Evolutionary conservation across 2,329 filamentous ascomycete species (phyloP).

Genomic region (Colletotrichum chlorophyti): DNA sequence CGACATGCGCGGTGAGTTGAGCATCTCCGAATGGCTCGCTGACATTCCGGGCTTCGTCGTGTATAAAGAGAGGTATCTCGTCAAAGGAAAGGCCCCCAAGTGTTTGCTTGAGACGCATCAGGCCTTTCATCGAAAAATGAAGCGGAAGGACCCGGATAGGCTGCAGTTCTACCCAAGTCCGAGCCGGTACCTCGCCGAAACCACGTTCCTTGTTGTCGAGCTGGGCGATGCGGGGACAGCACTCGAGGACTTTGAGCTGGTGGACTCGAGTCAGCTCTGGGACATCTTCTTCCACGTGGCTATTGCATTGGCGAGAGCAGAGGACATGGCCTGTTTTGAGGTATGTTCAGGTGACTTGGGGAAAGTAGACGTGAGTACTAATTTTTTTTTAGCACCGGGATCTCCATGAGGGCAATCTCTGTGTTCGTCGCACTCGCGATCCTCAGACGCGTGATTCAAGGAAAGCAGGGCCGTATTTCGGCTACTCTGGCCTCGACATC

Average conservation of each 20-base stretch:
- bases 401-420: constrained; percentile 70
- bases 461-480: constrained; percentile 50
- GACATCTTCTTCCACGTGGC: constrained; percentile 68
- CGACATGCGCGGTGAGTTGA: constrained; percentile 64
- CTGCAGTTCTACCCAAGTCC: constrained; percentile 69
- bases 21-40: constrained; percentile 69
- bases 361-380: neutral
- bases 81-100: constrained; percentile 61
- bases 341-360: constrained; percentile 41
- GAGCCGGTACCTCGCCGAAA: constrained; percentile 63
- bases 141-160: constrained; percentile 60
- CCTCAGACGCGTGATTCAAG: constrained; percentile 39
- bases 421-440: constrained; percentile 54
- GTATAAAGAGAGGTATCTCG: constrained; percentile 69
- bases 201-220: constrained; percentile 67
- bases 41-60: constrained; percentile 70
- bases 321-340: constrained; percentile 66
- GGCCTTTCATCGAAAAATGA: constrained; percentile 59
- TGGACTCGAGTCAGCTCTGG: constrained; percentile 61
- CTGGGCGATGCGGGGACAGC: constrained; percentile 67
- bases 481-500: constrained; percentile 66
- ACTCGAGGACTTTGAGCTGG: constrained; percentile 63
- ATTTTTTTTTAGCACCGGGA: constrained; percentile 60
- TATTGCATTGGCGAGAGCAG: constrained; percentile 65
- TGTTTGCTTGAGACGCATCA: constrained; percentile 67